Evolutionary conservation across 768 basidiomycete genomes (phyloP).

Genomic region (Termitomyces eurrhizus): DNA sequence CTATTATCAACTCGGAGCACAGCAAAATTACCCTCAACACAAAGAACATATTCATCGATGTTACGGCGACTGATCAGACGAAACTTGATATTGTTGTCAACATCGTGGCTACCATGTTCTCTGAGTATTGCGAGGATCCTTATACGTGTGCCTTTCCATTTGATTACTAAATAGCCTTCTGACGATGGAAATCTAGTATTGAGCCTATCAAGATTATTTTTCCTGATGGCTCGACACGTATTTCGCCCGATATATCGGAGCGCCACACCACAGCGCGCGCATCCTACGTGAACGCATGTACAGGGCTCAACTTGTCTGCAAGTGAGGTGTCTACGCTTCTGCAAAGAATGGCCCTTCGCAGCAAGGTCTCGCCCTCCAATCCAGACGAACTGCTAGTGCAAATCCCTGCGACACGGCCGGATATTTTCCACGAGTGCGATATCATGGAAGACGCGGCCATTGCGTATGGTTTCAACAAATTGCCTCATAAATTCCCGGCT

Average conservation of each 20-base stretch:
- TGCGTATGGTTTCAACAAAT: slow-evolving; percentile 96
- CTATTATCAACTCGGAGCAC: slow-evolving; percentile 96
- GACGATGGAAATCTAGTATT: slow-evolving; percentile 48
- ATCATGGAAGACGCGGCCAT: slow-evolving; percentile 98
- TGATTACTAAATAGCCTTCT: neutral
- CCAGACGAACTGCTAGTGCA: slow-evolving; percentile 70
- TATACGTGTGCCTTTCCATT: slow-evolving; percentile 68
- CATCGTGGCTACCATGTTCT: slow-evolving; percentile 96
- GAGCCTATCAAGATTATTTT: slow-evolving; percentile 88
- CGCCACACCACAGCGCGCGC: slow-evolving; percentile 70
- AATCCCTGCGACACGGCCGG: slow-evolving; percentile 93
- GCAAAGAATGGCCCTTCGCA: slow-evolving; percentile 75
- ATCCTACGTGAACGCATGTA: slow-evolving; percentile 95
- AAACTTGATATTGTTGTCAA: slow-evolving; percentile 96
- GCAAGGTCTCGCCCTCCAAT: slow-evolving; percentile 47
- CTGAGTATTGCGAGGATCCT: slow-evolving; percentile 89
- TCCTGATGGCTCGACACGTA: slow-evolving; percentile 68
- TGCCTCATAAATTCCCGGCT: slow-evolving; percentile 86
- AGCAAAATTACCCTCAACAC: slow-evolving; percentile 97
- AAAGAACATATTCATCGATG: slow-evolving; percentile 92
- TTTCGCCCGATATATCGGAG: slow-evolving; percentile 80
- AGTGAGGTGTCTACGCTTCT: slow-evolving; percentile 69
- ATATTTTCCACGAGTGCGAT: slow-evolving; percentile 97
- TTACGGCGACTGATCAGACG: slow-evolving; percentile 94
- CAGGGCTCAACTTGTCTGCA: slow-evolving; percentile 71